Evolutionary conservation across 768 basidiomycete genomes (phyloP), one percentile per base, ranked within the genome.

Genomic region (Psilocybe sp.): DNA sequence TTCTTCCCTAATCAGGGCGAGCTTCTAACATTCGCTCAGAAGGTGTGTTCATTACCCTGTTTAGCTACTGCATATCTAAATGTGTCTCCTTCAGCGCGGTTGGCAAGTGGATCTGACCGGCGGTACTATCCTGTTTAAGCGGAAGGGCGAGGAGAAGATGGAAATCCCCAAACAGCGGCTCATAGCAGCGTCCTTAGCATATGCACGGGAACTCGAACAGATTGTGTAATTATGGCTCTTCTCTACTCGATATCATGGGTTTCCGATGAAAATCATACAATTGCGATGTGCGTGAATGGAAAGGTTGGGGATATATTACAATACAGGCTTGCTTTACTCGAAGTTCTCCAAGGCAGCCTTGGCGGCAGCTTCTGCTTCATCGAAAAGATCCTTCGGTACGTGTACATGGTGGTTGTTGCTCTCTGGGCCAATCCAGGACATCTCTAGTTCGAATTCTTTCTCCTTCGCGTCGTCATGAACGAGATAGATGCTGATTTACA

Each of bases 401-500:
- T 84, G 80, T 19, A 82, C 76, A 68, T 98, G 94, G 42, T 85
- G 65, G 46, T 84, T 83, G 28, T 84, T 81, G 31, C 88, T 90
- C 69, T 96, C 92, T 32, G 82, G 78, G 35, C 93, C 84, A 51
- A 98, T 85, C 97, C 97, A 99, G 33, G 94, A 90, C 79, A 99
- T 82, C 70, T 99, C 97, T 20, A 99, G 81, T 65, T 98, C 97
- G 56, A 99, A 98, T 44, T 95, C 91, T 65, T 98, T 98, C 73
- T 98, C 95, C 69, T 98, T 97, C 53, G 90, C 85, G 64, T 98
- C 97, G 55, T 98, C 96, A 63, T 99, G 97, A 13, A 97, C 94
- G 36, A 92, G 81, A 69, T 99, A 93, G 64, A 98, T 96, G 64
- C 96, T 99, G 64, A 13, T 7, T 45, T 38, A 34, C 12, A 33